Percentiles rank a stretch among this genome's conserved stretches.
phyloP scores from a whole-genome alignment of 441 rosid genomes.

The Gossypium trilobum region DNA sequence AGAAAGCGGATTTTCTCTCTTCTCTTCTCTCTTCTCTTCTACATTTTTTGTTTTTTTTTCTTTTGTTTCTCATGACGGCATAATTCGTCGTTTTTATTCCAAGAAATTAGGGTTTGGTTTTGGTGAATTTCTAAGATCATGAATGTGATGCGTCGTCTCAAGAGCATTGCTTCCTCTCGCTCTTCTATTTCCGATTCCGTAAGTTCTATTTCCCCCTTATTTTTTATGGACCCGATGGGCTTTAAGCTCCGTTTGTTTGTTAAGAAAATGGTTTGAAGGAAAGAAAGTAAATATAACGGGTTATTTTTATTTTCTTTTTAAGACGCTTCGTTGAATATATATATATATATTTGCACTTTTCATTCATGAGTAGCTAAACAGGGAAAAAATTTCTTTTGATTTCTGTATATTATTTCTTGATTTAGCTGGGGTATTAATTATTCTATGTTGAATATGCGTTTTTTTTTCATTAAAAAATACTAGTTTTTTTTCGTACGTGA shows the following conservation, averaged over 20 bases:
- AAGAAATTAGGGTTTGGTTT: constrained; percentile 20
- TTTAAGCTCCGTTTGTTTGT: constrained; percentile 15
- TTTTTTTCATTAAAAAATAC: no score
- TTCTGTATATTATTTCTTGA: no score
- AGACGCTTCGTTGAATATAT: no score
- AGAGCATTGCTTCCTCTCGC: constrained; percentile 51
- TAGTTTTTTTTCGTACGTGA: no score
- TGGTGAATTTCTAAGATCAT: constrained; percentile 27
- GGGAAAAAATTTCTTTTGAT: no score
- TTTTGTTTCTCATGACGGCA: neutral
- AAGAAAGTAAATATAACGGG: neutral
- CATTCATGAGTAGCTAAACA: no score
- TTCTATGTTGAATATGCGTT: no score
- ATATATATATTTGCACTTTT: no score
- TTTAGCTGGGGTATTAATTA: no score
- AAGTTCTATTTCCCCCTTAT: constrained; percentile 7
- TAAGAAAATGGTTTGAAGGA: neutral
- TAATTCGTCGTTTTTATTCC: constrained; percentile 10
- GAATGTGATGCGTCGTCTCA: constrained; percentile 73
- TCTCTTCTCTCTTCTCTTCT: constrained; percentile 17
- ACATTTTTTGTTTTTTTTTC: constrained; percentile 6
- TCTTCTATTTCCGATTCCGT: constrained; percentile 83
- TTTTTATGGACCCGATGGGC: neutral
- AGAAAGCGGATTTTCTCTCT: constrained; percentile 22
- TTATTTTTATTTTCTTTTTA: neutral